phyloP scores from a whole-genome alignment of 495 filamentous ascomycete species.

The Aspergillus asperescens region DNA sequence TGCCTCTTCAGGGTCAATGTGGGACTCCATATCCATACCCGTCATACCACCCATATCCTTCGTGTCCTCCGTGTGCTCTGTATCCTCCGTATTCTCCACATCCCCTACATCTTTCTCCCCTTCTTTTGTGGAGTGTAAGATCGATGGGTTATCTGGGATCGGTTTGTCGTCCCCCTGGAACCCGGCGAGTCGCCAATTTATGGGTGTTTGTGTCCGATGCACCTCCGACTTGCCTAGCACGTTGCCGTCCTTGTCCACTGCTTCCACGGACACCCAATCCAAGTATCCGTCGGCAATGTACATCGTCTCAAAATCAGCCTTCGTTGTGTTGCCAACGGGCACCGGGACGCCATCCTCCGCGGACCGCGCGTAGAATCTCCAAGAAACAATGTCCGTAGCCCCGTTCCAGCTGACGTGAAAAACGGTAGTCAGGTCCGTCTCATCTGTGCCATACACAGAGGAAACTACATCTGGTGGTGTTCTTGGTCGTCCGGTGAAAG shows the following conservation, averaged over 20 bases:
- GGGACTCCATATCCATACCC: background rate
- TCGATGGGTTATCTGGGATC: slow-evolving; percentile 29
- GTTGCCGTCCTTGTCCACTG: slow-evolving; percentile 31
- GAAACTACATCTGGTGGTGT: slow-evolving; percentile 32
- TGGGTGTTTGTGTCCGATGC: slow-evolving; percentile 25
- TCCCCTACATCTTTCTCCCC: slow-evolving; percentile 10
- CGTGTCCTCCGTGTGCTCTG: background rate
- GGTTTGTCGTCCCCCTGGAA: slow-evolving; percentile 26
- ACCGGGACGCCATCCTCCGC: slow-evolving; percentile 23
- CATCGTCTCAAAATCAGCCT: slow-evolving; percentile 42
- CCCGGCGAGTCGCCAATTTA: slow-evolving; percentile 34
- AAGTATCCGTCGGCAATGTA: slow-evolving; percentile 40
- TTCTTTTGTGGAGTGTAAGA: slow-evolving; percentile 22
- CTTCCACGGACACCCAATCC: slow-evolving; percentile 36
- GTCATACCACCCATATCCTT: slow-evolving; percentile 14
- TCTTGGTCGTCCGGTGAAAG: slow-evolving; percentile 34
- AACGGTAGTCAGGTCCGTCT: slow-evolving; percentile 31
- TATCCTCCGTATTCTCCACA: background rate
- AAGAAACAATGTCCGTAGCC: slow-evolving; percentile 40
- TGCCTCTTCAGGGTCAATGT: slow-evolving; percentile 27
- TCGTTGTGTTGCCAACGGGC: slow-evolving; percentile 32
- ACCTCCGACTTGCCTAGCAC: slow-evolving; percentile 28
- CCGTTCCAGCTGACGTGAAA: slow-evolving; percentile 48
- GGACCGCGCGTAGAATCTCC: slow-evolving; percentile 36
- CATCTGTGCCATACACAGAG: slow-evolving; percentile 33